These are phyloP conservation scores for Medicago lupulina DNA, from an alignment of 306 rosid species.

Conservation along the genomic window DNA sequence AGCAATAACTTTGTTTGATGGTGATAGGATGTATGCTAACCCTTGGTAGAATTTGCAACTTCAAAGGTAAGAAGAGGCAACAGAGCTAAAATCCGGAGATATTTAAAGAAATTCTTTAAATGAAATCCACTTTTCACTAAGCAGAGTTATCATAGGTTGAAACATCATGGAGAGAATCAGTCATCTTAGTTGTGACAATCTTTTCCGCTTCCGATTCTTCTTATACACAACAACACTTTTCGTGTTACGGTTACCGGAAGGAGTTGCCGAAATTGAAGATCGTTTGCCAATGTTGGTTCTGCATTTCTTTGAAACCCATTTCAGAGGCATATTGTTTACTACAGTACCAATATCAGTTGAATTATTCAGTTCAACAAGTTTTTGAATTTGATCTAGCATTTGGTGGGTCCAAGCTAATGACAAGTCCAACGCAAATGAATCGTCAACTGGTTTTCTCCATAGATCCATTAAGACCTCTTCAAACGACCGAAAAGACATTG, in stretches of 20 bases:
- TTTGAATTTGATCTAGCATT: slow-evolving; percentile 78
- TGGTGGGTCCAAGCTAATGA: slow-evolving; percentile 85
- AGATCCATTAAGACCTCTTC: slow-evolving; percentile 65
- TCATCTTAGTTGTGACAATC: slow-evolving; percentile 60
- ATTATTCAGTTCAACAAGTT: slow-evolving; percentile 68
- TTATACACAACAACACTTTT: slow-evolving; percentile 47
- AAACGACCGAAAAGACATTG: slow-evolving; percentile 75
- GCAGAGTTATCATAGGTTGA: neutral
- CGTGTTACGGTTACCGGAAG: slow-evolving; percentile 42
- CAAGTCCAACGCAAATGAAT: slow-evolving; percentile 65
- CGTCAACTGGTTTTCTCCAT: slow-evolving; percentile 72
- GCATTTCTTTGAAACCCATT: slow-evolving; percentile 49
- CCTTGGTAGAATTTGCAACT: too few relatives aligned
- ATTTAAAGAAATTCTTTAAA: too few relatives aligned
- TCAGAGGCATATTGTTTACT: slow-evolving; percentile 73
- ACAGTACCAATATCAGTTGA: slow-evolving; percentile 66
- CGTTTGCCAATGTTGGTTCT: slow-evolving; percentile 57
- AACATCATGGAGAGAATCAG: slow-evolving; percentile 13
- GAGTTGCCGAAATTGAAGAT: slow-evolving; percentile 48
- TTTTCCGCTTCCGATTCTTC: slow-evolving; percentile 51
- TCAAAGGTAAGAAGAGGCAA: too few relatives aligned
- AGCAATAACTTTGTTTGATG: slow-evolving; percentile 31
- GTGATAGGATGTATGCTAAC: neutral
- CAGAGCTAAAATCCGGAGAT: too few relatives aligned
- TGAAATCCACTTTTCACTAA: neutral